Evolutionary conservation across 805 yeast species (phyloP), one percentile per base, ranked within the genome.

Genomic region (Candida nanaspora): DNA sequence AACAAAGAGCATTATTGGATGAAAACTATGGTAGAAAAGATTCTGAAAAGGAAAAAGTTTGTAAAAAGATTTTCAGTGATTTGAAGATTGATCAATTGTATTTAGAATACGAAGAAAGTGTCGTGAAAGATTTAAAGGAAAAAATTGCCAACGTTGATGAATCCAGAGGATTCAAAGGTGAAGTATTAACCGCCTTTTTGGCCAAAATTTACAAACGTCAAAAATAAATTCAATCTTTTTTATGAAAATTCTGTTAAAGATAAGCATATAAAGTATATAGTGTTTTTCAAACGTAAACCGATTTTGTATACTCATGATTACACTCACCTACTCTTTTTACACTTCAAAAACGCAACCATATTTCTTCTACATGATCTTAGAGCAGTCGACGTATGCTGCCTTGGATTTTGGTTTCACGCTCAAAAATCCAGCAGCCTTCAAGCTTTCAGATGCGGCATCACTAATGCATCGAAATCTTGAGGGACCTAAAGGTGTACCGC

Each of bases 131-230:
- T 44, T 71, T 93, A 58, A 76, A 67, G 54, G 60, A 61, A 31
- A 71, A 77, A 59, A 93, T 93, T 48, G 74, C 73, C n/a, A 53
- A 71, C 23, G 65, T 85, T 43, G 98, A 93, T 58, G 98, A 91
- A 66, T 70, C 84, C 19, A 79, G 94, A 57, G 98, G 98, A n/a
- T 85, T 93, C 67, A 91, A 86, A 67, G 77, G 75, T 49, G 83
- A 80, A 35, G 96, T 87, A n/a, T 72, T 93, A 52, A 74, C 86
- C 23, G 79, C 79, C 4, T 93, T 93, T 72, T 76, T 93, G 56
- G 73, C 78, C 62, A 93, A 93, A 69, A 85, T 93, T 55, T 93
- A 93, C 80, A 89, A 88, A 71, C 85, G 99, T 64, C 76, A 81
- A 47, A 93, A 91, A 70, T 91, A 77, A 37, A 28, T 33, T 15